Evolutionary conservation across 2,329 filamentous ascomycete species (phyloP), one percentile per base, ranked within the genome.

Genomic region (Neonectria coccinea): DNA sequence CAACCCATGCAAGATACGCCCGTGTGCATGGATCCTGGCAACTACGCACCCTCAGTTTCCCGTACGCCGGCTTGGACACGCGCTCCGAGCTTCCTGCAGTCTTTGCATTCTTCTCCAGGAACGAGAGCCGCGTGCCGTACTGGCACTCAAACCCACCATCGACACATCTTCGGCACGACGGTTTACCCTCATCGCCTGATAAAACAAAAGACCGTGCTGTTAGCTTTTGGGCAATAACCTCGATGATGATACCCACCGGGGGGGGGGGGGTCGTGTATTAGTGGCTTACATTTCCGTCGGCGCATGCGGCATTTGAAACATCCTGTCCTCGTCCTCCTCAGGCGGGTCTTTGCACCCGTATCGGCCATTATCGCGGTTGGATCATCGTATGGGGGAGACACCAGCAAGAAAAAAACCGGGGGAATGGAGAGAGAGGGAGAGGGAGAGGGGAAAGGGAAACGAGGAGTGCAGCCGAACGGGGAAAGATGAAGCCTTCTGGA

Each of bases 101-200:
- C 50, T 80, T 78, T 5, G 80, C 80, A 67, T 85, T 85, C 70
- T 84, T 84, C 8, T 80, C 77, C 2, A 85, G 70, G 67, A 86
- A 85, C 0, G 80, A 83, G 44, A 85, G 74, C 18, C 80, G 76
- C 3, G 81, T 78, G 11, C 82, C 82, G 68, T 86, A 86, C 39
- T 80, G 78, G 71, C 84, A 86, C 45, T 82, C 78, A 31, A 84
- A 80, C 9, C 79, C 79, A 36, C 83, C 81, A 1, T 78, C 76
- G 16, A 79, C 71, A 62, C 85, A 86, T 66, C 84, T 82, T 47
- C 79, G 79, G 47, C 85, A 87, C 3, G 73, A 73, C 4, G 84
- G 85, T 67, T 84, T 86, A 14, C 74, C 74, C 73, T 86, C 84
- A 62, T 86, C 84, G 64, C 85, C 83, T 86, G 60, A 20, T 25